Base-by-base conservation (phyloP, 2,329 filamentous ascomycete species). In the Bipolaris sorokiniana region DNA sequence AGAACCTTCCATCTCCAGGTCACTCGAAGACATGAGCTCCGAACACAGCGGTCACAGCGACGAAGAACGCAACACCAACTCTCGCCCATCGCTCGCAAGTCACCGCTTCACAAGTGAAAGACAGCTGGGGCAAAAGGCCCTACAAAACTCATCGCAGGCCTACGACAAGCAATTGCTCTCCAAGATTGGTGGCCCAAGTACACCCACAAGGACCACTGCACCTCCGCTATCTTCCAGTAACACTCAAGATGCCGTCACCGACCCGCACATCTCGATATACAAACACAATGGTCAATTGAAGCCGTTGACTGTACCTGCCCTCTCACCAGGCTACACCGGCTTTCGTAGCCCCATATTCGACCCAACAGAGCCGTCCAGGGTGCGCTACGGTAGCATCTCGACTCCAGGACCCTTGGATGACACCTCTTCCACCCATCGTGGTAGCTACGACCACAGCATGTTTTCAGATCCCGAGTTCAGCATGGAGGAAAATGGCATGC, bases 121-220 rank as follows among this genome's bases (percentile, higher is more conserved):
- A 48, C 82, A 86, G 60, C 80, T 87, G 46, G 86, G 85, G 45
- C 80, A 83, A 61, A 79, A 82, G 59, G 82, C 84, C 45, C 80
- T 86, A 38, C 81, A 85, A 62, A 81, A 80, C 54, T 86, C 84
- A 2, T 86, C 84, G 22, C 83, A 87, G 66, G 84, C 82, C 31
- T 88, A 88, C 72, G 86, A 88, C 67, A 83, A 87, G 70, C 83
- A 86, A 59, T 75, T 88, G 11, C 74, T 88, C 23, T 86, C 84
- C 47, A 86, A 86, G 63, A 87, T 88, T 56, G 85, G 85, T 31
- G 85, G 85, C 45, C 81, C 84, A 5, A 82, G 82, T 54, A 85
- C 84, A 7, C 82, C 83, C 23, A 82, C 83, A 16, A 78, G 82
- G 48, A 77, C 69, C 5, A 64, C 68, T 15, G 71, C 67, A 26